Evolutionary conservation across 2,329 filamentous ascomycete genomes (phyloP).

Genomic region (Paraconiothyrium brasiliense): DNA sequence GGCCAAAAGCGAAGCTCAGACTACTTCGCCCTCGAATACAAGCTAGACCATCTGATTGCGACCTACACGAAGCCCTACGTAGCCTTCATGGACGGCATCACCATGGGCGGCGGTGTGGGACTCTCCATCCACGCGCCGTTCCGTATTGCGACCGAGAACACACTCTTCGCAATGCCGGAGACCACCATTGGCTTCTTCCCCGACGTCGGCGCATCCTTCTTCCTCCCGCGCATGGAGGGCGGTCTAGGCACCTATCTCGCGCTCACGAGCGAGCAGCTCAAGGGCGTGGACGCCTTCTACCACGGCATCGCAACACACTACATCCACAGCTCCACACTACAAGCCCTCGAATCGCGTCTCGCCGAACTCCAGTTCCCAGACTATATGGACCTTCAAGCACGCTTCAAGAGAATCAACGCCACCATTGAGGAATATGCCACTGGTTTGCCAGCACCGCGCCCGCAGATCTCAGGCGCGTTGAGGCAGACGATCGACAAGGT

Average conservation of each 20-base stretch:
- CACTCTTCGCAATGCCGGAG: conserved; percentile 97
- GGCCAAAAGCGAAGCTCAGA: conserved; percentile 80
- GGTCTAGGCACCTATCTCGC: conserved; percentile 90
- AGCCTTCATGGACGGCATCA: conserved; percentile 96
- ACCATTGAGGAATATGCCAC: conserved; percentile 94
- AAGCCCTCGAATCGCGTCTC: conserved; percentile 82
- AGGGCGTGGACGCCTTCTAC: conserved; percentile 87
- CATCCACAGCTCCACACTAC: conserved; percentile 87
- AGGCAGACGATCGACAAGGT: conserved; percentile 82
- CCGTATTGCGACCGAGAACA: conserved; percentile 94
- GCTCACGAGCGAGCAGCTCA: conserved; percentile 84
- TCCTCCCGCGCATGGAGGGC: conserved; percentile 89
- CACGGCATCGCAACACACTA: conserved; percentile 95
- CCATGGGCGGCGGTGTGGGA: conserved; percentile 97
- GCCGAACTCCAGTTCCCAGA: conserved; percentile 91
- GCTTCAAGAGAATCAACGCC: conserved; percentile 78
- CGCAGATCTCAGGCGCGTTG: conserved; percentile 70
- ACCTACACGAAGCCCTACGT: conserved; percentile 94
- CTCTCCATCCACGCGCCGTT: conserved; percentile 95
- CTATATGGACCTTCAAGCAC: conserved; percentile 68
- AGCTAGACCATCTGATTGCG: conserved; percentile 92
- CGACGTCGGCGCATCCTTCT: conserved; percentile 96
- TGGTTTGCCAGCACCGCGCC: conserved; percentile 72
- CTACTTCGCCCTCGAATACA: conserved; percentile 96
- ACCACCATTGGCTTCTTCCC: conserved; percentile 99